These are phyloP conservation scores for Marchantia paleacea DNA, from an alignment of 225 moss, liverwort and hornwort species.

Conservation along the genomic window DNA sequence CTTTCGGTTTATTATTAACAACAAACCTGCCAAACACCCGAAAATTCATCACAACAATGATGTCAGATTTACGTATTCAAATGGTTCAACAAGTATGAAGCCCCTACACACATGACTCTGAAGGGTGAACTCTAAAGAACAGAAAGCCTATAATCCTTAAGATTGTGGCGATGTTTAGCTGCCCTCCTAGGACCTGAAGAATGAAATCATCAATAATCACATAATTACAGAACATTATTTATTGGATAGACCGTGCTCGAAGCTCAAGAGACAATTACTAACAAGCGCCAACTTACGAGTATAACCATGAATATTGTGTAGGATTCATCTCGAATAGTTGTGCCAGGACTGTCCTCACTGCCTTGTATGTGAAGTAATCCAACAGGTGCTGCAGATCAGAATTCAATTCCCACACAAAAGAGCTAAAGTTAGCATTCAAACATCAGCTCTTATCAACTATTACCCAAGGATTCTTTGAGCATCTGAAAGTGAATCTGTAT, in stretches of 20 bases:
- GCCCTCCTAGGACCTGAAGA: neutral
- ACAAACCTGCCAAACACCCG: conserved; percentile 62
- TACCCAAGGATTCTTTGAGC: no score
- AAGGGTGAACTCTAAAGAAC: no score
- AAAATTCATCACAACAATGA: neutral
- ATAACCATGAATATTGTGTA: conserved; percentile 88
- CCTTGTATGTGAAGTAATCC: conserved; percentile 91
- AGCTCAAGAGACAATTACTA: neutral
- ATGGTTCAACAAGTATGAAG: no score
- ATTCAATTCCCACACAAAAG: neutral
- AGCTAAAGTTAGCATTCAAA: neutral
- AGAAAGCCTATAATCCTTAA: no score
- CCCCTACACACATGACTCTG: no score
- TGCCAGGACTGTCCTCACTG: conserved; percentile 89
- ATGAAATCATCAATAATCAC: neutral
- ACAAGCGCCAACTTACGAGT: conserved; percentile 53
- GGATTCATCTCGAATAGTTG: conserved; percentile 98
- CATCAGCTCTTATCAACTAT: no score
- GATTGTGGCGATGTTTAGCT: neutral
- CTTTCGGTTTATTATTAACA: conserved; percentile 91
- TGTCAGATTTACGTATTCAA: neutral
- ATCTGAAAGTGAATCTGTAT: no score
- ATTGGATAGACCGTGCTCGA: neutral
- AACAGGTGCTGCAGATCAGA: conserved; percentile 70
- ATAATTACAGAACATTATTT: neutral